Percentiles rank a stretch among this genome's conserved stretches.
phyloP scores from a whole-genome alignment of 768 basidiomycete genomes.

The Boletus reticuloceps region DNA sequence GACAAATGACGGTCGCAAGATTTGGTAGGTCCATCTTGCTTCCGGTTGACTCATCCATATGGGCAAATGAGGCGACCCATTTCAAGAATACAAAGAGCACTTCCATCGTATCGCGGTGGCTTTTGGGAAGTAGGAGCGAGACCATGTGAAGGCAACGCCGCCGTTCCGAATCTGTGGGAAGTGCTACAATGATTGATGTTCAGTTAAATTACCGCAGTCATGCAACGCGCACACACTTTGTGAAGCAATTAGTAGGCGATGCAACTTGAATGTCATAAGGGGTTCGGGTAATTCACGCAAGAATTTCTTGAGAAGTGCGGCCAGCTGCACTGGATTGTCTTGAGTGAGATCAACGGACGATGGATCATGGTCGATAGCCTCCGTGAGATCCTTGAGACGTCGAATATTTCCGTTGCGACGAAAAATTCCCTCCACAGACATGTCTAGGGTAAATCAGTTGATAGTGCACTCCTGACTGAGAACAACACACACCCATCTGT shows the following conservation, averaged over 20 bases:
- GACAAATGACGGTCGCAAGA: constrained; percentile 94
- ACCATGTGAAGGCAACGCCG: constrained; percentile 82
- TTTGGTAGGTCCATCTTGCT: constrained; percentile 98
- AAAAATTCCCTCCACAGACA: constrained; percentile 99
- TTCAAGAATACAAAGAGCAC: constrained; percentile 97
- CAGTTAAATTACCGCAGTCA: constrained; percentile 6
- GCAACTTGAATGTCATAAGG: constrained; percentile 90
- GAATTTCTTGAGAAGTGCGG: constrained; percentile 96
- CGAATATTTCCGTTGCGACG: constrained; percentile 97
- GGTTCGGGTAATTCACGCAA: constrained; percentile 95
- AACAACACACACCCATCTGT: constrained; percentile 81
- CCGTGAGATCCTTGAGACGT: constrained; percentile 85
- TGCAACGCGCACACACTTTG: constrained; percentile 60
- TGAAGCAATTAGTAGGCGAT: constrained; percentile 82
- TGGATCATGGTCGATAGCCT: constrained; percentile 93
- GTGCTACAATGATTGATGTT: constrained; percentile 41
- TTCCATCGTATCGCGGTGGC: constrained; percentile 96
- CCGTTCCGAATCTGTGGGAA: constrained; percentile 74
- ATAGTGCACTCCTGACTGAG: neutral
- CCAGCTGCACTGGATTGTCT: constrained; percentile 96
- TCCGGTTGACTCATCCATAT: constrained; percentile 95
- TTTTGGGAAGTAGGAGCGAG: constrained; percentile 83
- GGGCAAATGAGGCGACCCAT: constrained; percentile 99
- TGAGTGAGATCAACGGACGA: constrained; percentile 86
- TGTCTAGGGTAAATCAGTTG: constrained; percentile 54